Conservation (phyloP, 768 basidiomycete genomes). For the Leccinum subgranulosum region DNA sequence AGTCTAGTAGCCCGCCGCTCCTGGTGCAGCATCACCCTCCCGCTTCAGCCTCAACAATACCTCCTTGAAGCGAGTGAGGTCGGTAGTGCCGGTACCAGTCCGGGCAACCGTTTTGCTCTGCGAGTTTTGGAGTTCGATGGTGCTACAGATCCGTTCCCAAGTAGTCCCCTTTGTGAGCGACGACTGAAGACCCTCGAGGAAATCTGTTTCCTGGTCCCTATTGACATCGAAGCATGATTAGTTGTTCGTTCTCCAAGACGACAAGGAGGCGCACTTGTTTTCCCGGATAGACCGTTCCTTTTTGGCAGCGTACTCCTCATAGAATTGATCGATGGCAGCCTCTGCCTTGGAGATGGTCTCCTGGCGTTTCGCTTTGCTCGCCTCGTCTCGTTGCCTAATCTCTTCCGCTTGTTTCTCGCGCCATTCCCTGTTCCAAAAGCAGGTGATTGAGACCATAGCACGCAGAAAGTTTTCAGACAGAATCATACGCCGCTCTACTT, state of each 20-base stretch:
- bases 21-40: conserved; percentile 89
- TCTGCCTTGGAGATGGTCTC: conserved; percentile 85
- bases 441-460: not conserved
- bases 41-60: conserved; percentile 84
- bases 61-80: conserved; percentile 89
- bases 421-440: conserved; percentile 63
- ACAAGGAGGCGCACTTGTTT: conserved; percentile 69
- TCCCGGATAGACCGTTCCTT: conserved; percentile 89
- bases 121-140: conserved; percentile 89
- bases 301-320: conserved; percentile 81
- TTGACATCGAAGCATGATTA: not conserved
- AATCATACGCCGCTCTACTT: conserved; percentile 11
- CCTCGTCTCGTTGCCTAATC: conserved; percentile 80
- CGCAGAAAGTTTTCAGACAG: not conserved
- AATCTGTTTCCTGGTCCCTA: conserved; percentile 87
- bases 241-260: not conserved
- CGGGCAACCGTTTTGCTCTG: conserved; percentile 95
- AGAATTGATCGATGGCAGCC: conserved; percentile 84
- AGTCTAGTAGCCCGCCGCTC: conserved; percentile 83
- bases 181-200: conserved; percentile 65
- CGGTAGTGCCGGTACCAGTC: conserved; percentile 82
- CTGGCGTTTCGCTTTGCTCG: conserved; percentile 69
- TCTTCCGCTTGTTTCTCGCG: conserved; percentile 81
- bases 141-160: conserved; percentile 89
- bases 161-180: conserved; percentile 87